phyloP scores from a whole-genome alignment of 2,329 filamentous ascomycete genomes.

The Beauveria medogensis region DNA sequence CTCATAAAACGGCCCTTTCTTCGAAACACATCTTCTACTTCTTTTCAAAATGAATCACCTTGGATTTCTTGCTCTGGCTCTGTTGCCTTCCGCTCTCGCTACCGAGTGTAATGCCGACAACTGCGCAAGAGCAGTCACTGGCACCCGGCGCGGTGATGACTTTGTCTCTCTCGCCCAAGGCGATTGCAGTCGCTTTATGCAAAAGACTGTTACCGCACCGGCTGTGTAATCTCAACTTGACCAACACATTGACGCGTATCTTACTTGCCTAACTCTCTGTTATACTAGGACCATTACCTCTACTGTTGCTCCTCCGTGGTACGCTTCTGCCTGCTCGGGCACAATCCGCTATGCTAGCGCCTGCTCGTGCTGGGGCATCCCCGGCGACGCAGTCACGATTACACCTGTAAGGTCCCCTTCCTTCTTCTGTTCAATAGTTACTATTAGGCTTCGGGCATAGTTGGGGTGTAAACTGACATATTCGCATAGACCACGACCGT shows the following conservation, averaged over 20 bases:
- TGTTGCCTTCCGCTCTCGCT: neutral
- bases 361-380: slow-evolving; percentile 7
- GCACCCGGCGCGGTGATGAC: slow-evolving; percentile 1
- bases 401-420: neutral
- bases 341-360: slow-evolving; percentile 1
- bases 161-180: neutral
- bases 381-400: neutral
- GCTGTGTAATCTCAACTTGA: neutral
- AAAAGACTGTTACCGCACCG: neutral
- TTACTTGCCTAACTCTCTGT: neutral
- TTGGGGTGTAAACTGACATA: neutral
- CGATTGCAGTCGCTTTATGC: slow-evolving; percentile 3
- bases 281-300: neutral
- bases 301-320: neutral
- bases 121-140: slow-evolving; percentile 5
- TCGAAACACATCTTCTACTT: neutral
- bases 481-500: neutral
- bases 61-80: neutral
- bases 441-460: neutral
- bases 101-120: slow-evolving; percentile 1
- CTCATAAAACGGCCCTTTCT: no score
- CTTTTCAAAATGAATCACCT: neutral
- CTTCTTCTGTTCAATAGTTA: no score
- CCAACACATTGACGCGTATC: no score
- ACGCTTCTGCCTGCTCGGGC: slow-evolving; percentile 1